Base-by-base conservation (phyloP, 2,329 filamentous ascomycete genomes). In the Calonectria hongkongensis region DNA sequence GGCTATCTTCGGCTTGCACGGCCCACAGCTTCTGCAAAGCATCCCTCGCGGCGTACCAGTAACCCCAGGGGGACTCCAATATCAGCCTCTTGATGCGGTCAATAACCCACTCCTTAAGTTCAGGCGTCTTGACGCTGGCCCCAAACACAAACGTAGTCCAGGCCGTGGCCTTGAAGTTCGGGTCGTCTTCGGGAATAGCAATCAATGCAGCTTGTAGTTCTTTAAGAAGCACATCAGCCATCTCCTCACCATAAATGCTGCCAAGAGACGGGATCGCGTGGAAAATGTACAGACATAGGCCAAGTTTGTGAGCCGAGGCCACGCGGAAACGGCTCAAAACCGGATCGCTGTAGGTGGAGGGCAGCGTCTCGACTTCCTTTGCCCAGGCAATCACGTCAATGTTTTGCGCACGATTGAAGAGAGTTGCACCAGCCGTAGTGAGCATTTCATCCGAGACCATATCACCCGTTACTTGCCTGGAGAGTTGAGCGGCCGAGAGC, bases 61-160 rank as follows among this genome's bases (percentile, higher is more conserved):
- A 89, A 0, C 87, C 87, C 86, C 88, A 89, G 0, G 87, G 86
- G 56, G 83, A 86, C 15, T 83, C 81, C 25, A 83, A 77, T 33
- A 86, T 84, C 21, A 86, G 81, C 25, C 82, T 81, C 45, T 82
- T 82, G 28, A 89, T 79, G 25, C 87, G 85, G 28, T 87, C 81
- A 78, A 87, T 84, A 56, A 88, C 86, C 88, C 88, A 90, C 3
- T 82, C 82, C 41, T 88, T 85, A 72, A 85, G 84, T 28, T 78
- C 80, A 0, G 79, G 80, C 7, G 87, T 84, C 51, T 83, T 84
- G 0, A 87, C 86, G 67, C 89, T 88, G 0, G 89, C 89, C 1
- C 89, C 89, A 7, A 87, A 88, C 7, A 91, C 84, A 67, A 92
- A 91, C 0, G 89, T 86, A 0, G 89, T 88, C 89, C 89, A 91